Percentiles rank a stretch among this genome's conserved stretches.
Conservation (phyloP, 768 basidiomycete species). For the Termitomyces heimii region DNA sequence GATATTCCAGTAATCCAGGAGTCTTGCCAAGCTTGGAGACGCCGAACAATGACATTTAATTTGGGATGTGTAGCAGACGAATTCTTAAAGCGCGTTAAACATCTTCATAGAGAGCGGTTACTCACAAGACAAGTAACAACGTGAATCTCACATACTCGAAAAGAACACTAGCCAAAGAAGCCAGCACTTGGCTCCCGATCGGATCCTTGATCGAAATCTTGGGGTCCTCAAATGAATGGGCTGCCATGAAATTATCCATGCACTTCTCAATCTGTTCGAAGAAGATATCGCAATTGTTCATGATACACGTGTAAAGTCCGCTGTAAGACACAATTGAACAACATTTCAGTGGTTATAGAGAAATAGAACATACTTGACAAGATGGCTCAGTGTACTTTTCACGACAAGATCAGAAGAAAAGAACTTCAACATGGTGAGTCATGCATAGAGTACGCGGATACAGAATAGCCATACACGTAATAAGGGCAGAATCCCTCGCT, state of each 20-base stretch:
- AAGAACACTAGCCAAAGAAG: constrained; percentile 39
- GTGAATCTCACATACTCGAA: constrained; percentile 38
- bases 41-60: constrained; percentile 32
- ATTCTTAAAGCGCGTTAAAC: constrained; percentile 53
- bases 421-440: constrained; percentile 31
- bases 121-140: neutral
- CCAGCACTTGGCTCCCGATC: constrained; percentile 36
- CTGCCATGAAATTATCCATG: constrained; percentile 30
- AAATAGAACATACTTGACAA: constrained; percentile 39
- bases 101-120: constrained; percentile 25
- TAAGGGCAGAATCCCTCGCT: constrained; percentile 48
- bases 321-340: constrained; percentile 18
- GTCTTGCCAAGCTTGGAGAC: constrained; percentile 38
- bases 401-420: constrained; percentile 53
- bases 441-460: neutral
- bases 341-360: neutral
- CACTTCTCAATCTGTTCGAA: constrained; percentile 31
- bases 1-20: constrained; percentile 40
- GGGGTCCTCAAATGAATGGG: constrained; percentile 29
- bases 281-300: constrained; percentile 40
- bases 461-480: constrained; percentile 33
- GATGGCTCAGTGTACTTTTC: constrained; percentile 45
- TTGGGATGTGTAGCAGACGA: constrained; percentile 39
- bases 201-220: constrained; percentile 11
- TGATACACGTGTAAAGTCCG: constrained; percentile 36